Conservation (phyloP, 2,329 filamentous ascomycete species). For the Alternaria ethzedia region DNA sequence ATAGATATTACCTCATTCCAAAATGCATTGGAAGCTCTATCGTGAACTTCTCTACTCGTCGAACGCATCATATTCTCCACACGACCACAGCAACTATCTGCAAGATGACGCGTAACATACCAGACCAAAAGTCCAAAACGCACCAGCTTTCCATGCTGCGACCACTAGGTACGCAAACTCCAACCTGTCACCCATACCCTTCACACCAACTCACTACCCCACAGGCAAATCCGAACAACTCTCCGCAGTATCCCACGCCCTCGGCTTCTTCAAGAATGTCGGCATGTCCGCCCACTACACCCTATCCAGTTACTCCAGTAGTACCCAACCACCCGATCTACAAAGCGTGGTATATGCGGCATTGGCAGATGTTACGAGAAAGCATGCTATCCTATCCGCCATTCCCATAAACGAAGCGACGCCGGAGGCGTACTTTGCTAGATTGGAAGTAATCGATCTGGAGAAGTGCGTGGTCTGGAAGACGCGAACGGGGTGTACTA, state of each 20-base stretch:
- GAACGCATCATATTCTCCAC: not conserved
- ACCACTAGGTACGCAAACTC: not conserved
- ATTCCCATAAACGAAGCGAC: not conserved
- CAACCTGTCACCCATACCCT: not conserved
- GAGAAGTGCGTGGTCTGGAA: not conserved
- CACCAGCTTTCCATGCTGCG: not conserved
- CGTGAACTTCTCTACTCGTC: fast-evolving
- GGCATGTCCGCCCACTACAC: slow-evolving; percentile 42
- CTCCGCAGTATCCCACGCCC: slow-evolving; percentile 49
- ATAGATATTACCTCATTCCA: not conserved
- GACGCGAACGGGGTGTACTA: not conserved
- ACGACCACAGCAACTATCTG: not conserved
- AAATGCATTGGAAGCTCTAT: not conserved
- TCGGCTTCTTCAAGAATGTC: slow-evolving; percentile 53
- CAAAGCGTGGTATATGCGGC: not conserved
- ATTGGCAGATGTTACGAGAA: not conserved
- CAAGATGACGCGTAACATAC: not conserved
- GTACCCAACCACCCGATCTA: not conserved
- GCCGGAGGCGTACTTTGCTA: not conserved
- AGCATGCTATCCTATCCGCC: not conserved
- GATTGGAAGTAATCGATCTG: not conserved
- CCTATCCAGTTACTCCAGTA: not conserved
- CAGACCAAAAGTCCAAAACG: not conserved
- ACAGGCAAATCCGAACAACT: slow-evolving; percentile 51
- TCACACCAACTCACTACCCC: not conserved